Percentiles rank a stretch among this genome's conserved stretches.
phyloP scores from a whole-genome alignment of 202 grass and related monocot species.

The Schoenoplectus tabernaemontani region DNA sequence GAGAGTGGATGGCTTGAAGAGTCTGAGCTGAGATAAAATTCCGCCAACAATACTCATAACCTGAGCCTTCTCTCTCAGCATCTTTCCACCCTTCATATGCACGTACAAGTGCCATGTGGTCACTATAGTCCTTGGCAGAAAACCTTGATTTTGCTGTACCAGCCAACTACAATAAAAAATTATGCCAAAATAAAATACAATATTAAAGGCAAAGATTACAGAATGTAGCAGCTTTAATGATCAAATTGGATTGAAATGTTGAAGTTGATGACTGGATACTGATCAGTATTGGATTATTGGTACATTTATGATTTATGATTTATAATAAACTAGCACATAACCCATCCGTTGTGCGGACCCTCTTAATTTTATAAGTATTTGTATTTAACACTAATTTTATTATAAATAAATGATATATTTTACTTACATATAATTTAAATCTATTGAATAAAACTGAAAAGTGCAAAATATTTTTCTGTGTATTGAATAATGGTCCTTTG shows the following conservation, averaged over 20 bases:
- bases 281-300: neutral
- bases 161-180: constrained; percentile 51
- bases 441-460: no score
- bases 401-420: no score
- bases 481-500: no score
- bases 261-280: neutral
- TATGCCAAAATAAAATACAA: neutral
- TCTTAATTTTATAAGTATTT: no score
- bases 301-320: constrained; percentile 1
- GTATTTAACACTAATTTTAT: no score
- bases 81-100: constrained; percentile 99
- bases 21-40: constrained; percentile 93
- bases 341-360: no score
- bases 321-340: neutral
- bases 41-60: constrained; percentile 97
- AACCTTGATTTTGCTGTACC: constrained; percentile 97
- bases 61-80: constrained; percentile 82
- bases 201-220: neutral
- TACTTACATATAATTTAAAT: no score
- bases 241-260: neutral
- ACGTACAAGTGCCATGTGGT: constrained; percentile 93
- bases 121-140: constrained; percentile 94
- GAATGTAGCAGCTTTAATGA: neutral
- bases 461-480: no score
- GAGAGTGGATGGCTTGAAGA: constrained; percentile 92